Conservation (phyloP, 345 rosid species). For the Salix viminalis region DNA sequence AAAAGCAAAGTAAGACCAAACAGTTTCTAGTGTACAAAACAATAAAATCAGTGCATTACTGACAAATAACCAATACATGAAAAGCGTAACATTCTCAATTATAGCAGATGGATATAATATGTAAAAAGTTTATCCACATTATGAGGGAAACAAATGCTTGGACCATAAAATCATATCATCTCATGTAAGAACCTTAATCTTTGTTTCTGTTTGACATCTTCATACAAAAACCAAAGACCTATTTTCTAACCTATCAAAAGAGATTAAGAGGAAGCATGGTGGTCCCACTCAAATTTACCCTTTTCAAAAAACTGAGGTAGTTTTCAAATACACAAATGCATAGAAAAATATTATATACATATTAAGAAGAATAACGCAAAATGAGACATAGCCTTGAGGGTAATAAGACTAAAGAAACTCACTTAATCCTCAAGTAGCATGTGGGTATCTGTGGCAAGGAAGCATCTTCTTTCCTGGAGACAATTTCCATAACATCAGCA, state of each 20-base stretch:
- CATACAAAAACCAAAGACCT: neutral
- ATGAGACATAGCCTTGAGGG: neutral
- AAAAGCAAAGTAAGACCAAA: neutral
- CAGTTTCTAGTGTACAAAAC: neutral
- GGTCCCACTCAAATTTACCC: neutral
- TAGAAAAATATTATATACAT: neutral
- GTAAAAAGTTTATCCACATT: neutral
- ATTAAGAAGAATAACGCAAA: neutral
- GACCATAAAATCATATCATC: neutral
- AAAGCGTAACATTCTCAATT: neutral
- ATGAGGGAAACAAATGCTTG: neutral
- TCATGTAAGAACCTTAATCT: neutral
- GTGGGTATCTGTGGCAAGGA: constrained; percentile 84
- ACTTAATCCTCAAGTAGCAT: constrained; percentile 77
- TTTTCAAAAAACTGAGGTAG: neutral
- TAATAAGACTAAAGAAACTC: constrained; percentile 25
- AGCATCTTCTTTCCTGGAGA: constrained; percentile 68
- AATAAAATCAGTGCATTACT: neutral
- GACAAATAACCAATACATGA: neutral
- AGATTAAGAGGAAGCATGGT: neutral
- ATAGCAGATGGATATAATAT: neutral
- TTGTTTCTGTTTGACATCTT: neutral
- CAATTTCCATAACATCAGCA: constrained; percentile 22
- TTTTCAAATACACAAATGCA: neutral
- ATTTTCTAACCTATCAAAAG: neutral